Conservation (phyloP, 164 flowering plant species). For the Annona squamosa region DNA sequence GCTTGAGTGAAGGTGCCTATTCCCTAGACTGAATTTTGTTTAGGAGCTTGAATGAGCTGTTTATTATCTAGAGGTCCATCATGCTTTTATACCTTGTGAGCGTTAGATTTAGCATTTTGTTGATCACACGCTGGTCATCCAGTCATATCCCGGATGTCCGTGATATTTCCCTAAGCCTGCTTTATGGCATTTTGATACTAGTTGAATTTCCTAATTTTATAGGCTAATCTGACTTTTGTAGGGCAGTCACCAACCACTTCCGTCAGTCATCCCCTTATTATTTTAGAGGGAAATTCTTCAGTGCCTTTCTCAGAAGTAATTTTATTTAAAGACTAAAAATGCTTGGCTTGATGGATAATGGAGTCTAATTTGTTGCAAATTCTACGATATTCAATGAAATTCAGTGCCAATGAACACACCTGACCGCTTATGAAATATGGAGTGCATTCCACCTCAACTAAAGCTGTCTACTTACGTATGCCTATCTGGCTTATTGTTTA, state of each 20-base stretch:
- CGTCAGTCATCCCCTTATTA: not conserved
- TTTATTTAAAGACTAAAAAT: not conserved
- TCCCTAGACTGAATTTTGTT: too few relatives aligned
- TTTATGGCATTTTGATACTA: not conserved
- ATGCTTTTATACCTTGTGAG: too few relatives aligned
- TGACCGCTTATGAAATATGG: not conserved
- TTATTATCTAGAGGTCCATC: too few relatives aligned
- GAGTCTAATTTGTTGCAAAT: not conserved
- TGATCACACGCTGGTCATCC: too few relatives aligned
- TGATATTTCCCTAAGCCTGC: not conserved
- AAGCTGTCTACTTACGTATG: not conserved
- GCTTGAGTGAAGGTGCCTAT: too few relatives aligned
- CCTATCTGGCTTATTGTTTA: not conserved
- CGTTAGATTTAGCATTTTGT: too few relatives aligned
- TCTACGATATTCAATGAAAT: not conserved
- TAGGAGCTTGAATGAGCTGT: too few relatives aligned
- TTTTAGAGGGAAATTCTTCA: not conserved
- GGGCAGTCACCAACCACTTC: not conserved
- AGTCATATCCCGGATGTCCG: too few relatives aligned
- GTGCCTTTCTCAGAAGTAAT: not conserved
- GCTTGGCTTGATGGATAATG: too few relatives aligned
- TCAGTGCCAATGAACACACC: not conserved
- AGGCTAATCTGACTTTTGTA: not conserved
- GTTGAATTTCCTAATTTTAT: not conserved
- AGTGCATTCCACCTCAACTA: not conserved